Base-by-base conservation (phyloP, 129 eudicot genomes). In the Pulicaria dysenterica region DNA sequence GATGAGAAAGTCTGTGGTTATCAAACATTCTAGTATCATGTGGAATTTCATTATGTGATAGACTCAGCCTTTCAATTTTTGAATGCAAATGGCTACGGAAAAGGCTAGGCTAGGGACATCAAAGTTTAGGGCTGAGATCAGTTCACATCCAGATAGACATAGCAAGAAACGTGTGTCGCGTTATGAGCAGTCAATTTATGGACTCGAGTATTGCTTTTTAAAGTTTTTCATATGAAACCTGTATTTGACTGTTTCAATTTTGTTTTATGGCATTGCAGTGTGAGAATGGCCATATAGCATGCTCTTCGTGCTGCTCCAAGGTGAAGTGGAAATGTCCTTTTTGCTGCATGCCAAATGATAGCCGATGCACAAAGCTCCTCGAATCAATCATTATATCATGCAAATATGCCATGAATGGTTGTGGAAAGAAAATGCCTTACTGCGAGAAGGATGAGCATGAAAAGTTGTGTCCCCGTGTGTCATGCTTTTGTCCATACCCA, bases 231-330 rank as follows among this genome's bases (percentile, higher is more conserved):
- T 49, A 49, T 10, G 55, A 49, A 12, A 12, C 55, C 5, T 55
- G 9, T 16, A 55, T 15, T 63, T 64, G 54, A 43, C 15, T 4
- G 31, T 24, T 24, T 1, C 1, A 24, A 24, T 24, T 24, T 24
- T 24, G 31, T 24, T 24, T 24, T 24, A 24, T 24, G 31, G 31
- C 31, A 24, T 39, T 74, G 24, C 70, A 87, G 94, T 87, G 94
- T 48, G 87, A 77, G 69, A 87, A 82, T 48, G 94, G 94, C 61
- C 94, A 87, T 64, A 42, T 81, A 59, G 89, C 89, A 15, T 87
- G 94, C 67, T 54, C 75, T 40, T 60, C 70, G n/a, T 87, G 94
- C 80, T 82, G 87, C 78, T 19, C 24, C 70, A 82, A 84, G 63
- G 75, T 87, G 64, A 47, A 58, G 39, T 57, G 83, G 76, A 80